Base-by-base conservation (phyloP, 495 filamentous ascomycete species). In the Lentithecium fluviatile region DNA sequence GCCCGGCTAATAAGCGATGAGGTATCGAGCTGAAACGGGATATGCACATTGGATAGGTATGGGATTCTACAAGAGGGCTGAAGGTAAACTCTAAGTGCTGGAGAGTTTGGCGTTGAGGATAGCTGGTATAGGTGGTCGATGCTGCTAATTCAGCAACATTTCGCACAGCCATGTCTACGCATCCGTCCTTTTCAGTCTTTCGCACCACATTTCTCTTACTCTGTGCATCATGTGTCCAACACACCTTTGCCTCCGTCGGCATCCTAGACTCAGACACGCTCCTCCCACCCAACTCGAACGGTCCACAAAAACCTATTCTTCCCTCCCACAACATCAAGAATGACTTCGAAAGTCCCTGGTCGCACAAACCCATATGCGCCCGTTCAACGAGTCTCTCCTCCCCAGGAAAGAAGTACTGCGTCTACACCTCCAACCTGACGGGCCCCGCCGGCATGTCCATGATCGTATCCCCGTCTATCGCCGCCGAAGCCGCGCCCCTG, bases 331-430 rank as follows among this genome's bases (percentile, higher is more conserved):
- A 37, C 29, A 17, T 36, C n/a, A 25, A 55, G 5, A 6, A 52
- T 20, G 17, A 24, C 17, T 38, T 38, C n/a, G 26, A 55, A 34
- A 17, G 19, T 3, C 53, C 53, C 2, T 57, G 53, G 53, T 43
- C 36, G 19, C 45, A 58, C 46, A 25, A 49, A 37, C 45, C 46
- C 4, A n/a, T 23, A 10, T 58, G 56, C 56, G 49, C 8, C 1
- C 8, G 12, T 17, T 50, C 56, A 8, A 24, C 26, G 11, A n/a
- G n/a, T 38, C 42, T 56, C 42, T n/a, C 24, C 19, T 26, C 38
- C 53, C 2, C 46, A 6, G 25, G 25, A 21, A n/a, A 47, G 20
- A 58, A 51, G 42, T 58, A 50, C 56, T 58, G 56, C 34, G 34
- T 43, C 23, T 58, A 50, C 45, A 58, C 56, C 1, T 50, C 56